Conservation (phyloP, 192 early-diverging fungal species). For the Spinellus fusiger region DNA sequence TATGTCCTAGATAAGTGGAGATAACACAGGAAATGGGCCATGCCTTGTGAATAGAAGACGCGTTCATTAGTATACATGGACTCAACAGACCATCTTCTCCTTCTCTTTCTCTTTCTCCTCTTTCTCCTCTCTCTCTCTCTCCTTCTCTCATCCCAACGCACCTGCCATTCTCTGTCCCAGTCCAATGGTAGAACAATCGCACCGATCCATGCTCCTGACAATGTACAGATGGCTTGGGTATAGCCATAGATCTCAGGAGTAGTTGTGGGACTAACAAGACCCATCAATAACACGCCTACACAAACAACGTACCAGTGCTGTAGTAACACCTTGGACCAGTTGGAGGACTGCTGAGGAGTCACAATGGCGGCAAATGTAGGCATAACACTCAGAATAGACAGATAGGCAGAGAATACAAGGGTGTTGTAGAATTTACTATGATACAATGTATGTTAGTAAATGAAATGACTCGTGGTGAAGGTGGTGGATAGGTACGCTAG, state of each 20-base stretch:
- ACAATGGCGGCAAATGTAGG: slow-evolving; percentile 6
- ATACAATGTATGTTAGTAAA: background rate
- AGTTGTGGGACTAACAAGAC: slow-evolving; percentile 29
- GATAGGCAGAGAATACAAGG: slow-evolving; percentile 23
- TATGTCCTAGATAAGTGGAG: slow-evolving; percentile 37
- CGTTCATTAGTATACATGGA: background rate
- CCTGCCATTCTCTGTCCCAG: slow-evolving; percentile 53
- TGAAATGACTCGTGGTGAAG: background rate
- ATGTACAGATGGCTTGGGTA: slow-evolving; percentile 35
- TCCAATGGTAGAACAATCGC: slow-evolving; percentile 50
- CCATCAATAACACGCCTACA: slow-evolving; percentile 1
- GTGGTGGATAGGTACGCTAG: slow-evolving; percentile 13
- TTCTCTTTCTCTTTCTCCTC: background rate
- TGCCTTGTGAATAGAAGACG: slow-evolving; percentile 16
- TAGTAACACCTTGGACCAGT: slow-evolving; percentile 29
- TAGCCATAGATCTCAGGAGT: slow-evolving; percentile 39
- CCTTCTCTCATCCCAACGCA: background rate
- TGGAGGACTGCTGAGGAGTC: background rate
- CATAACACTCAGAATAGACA: slow-evolving; percentile 28
- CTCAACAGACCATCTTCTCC: background rate
- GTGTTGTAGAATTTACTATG: slow-evolving; percentile 27
- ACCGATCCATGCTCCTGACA: slow-evolving; percentile 49
- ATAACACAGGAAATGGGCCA: slow-evolving; percentile 47
- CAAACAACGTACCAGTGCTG: slow-evolving; percentile 13
- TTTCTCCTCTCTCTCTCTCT: background rate